Evolutionary conservation across 768 basidiomycete genomes (phyloP).

Genomic region (Epithele typhae): DNA sequence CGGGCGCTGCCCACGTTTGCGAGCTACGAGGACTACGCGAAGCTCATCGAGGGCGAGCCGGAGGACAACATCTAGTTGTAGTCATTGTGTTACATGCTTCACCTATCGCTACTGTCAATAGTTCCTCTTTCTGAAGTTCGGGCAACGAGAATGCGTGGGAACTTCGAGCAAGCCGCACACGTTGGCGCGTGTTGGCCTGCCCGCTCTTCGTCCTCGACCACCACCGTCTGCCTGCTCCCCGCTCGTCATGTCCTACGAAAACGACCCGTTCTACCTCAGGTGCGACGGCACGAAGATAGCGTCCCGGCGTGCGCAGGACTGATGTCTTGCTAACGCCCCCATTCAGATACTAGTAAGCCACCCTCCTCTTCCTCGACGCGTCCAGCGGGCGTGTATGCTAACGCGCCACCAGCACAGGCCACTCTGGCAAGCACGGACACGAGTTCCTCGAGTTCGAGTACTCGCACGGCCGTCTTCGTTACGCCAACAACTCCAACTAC

Average conservation of each 20-base stretch:
- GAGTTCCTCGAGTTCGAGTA: constrained; percentile 99
- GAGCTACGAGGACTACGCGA: constrained; percentile 82
- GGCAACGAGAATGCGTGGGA: no score
- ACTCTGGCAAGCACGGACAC: constrained; percentile 96
- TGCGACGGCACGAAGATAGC: constrained; percentile 30
- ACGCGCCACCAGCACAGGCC: constrained; percentile 73
- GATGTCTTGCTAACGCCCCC: constrained; percentile 18
- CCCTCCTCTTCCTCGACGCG: background rate
- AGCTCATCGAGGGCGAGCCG: constrained; percentile 74
- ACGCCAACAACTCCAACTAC: constrained; percentile 99
- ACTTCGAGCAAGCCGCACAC: no score
- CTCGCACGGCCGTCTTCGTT: constrained; percentile 91
- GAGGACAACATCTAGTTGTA: constrained; percentile 55
- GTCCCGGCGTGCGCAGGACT: constrained; percentile 19
- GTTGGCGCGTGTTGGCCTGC: no score
- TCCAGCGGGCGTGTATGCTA: constrained; percentile 22
- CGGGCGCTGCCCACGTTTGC: constrained; percentile 75
- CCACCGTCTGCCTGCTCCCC: background rate
- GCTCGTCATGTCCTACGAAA: constrained; percentile 47
- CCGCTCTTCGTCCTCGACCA: background rate
- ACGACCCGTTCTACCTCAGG: constrained; percentile 81
- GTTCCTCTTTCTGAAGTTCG: no score
- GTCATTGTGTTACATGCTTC: background rate
- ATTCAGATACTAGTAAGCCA: constrained; percentile 49
- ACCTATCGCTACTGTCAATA: no score